Base-by-base conservation (phyloP, 1,284 basidiomycete species). In the Marasmius oreades region DNA sequence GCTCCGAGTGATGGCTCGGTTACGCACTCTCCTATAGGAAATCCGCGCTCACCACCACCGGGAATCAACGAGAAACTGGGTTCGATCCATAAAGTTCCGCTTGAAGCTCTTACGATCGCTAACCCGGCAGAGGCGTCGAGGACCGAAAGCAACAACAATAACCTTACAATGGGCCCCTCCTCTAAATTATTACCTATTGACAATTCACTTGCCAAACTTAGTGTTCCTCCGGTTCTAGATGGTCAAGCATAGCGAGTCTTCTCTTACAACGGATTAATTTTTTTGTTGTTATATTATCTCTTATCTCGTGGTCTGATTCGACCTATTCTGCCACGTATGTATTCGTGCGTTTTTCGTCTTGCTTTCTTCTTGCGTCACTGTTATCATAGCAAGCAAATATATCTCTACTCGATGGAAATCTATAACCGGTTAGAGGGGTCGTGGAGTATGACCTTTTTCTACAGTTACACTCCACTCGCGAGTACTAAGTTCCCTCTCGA, bases 191-290 rank as follows among this genome's bases (percentile, higher is more conserved):
- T 44, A 22, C 23, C 53, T n/a, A n/a, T n/a, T 31, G 43, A 24
- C 18, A 55, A 24, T 55, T 18, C 28, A 24, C 52, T 52, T 44
- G 39, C 56, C 3, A 58, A 50, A 39, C 51, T 55, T 52, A 51
- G 47, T 20, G 53, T 58, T 8, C 56, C 56, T 18, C 52, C 54
- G 37, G 43, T 58, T 7, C 45, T 58, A 24, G 56, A 58, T 37
- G 46, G 46, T 8, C 48, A 48, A 20, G 50, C 36, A 36, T 55
- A 53, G 33, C 28, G 28, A 31, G 28, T 5, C 28, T 31, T 10
- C 4, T 31, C 10, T 4, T 10, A 31, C 28, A 31, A 10, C 28
- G 10, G 24, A 57, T 52, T 28, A 42, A 18, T 10, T 44, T 53
- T 22, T 34, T 8, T 46, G 20, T 55, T 47, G 22, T 47, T 11